Evolutionary conservation across 2,329 filamentous ascomycete species (phyloP).

Genomic region (Furcasterigmium furcatum): DNA sequence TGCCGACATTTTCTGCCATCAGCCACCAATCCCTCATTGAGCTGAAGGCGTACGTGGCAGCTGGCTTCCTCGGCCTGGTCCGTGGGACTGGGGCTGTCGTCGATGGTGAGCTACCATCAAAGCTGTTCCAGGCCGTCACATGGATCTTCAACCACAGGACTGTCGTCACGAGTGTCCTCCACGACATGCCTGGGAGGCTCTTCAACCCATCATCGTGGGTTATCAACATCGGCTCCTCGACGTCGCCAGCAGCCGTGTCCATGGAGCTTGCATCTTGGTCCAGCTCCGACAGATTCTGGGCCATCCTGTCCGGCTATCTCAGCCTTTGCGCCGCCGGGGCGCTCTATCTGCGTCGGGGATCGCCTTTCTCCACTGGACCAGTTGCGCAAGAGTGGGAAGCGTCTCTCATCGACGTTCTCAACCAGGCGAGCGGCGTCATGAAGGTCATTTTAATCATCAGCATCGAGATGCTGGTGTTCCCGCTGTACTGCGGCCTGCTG

Average conservation of each 20-base stretch:
- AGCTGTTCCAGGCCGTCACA: slow-evolving; percentile 17
- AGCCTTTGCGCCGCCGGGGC: slow-evolving; percentile 72
- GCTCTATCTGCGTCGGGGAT: slow-evolving; percentile 73
- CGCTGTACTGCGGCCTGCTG: slow-evolving; percentile 89
- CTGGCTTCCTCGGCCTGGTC: slow-evolving; percentile 35
- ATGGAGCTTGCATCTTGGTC: slow-evolving; percentile 67
- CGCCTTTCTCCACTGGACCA: slow-evolving; percentile 59
- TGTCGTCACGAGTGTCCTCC: slow-evolving; percentile 19
- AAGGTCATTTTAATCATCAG: slow-evolving; percentile 98
- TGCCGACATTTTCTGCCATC: slow-evolving; percentile 73
- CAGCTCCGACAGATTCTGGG: slow-evolving; percentile 60
- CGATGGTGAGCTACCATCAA: slow-evolving; percentile 35
- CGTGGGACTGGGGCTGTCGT: slow-evolving; percentile 38
- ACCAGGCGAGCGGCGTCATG: slow-evolving; percentile 93
- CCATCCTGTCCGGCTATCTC: slow-evolving; percentile 77
- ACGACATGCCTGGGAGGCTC: slow-evolving; percentile 28
- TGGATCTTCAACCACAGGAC: slow-evolving; percentile 13
- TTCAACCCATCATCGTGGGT: slow-evolving; percentile 54
- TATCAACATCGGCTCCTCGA: slow-evolving; percentile 48
- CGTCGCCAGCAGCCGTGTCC: slow-evolving; percentile 19
- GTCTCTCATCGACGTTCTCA: slow-evolving; percentile 74
- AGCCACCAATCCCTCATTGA: slow-evolving; percentile 67
- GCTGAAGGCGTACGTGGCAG: slow-evolving; percentile 51
- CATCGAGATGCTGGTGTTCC: slow-evolving; percentile 98
- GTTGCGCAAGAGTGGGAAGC: slow-evolving; percentile 67